Base-by-base conservation (phyloP, 768 basidiomycete species). In the Cyclocybe cylindracea region DNA sequence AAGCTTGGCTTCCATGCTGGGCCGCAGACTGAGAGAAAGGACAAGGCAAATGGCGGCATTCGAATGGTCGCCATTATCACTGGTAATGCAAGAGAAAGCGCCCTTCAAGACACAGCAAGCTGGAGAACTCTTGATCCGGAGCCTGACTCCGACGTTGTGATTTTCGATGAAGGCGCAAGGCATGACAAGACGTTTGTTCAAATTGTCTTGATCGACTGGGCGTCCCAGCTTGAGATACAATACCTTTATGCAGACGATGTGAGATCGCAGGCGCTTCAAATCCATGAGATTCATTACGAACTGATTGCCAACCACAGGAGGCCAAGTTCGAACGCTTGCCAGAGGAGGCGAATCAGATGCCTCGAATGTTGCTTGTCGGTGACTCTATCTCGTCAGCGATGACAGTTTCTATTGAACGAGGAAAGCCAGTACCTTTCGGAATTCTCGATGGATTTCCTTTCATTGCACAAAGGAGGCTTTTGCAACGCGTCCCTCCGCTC, bases 11-110 rank as follows among this genome's bases (percentile, higher is more conserved):
- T 60, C 10, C 36, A 39, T 9, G 14, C 52, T 31, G 59, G 59
- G 7, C 31, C 13, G 6, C 33, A 36, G 18, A 56, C 55, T 1
- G 58, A 49, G 29, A 44, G 58, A 32, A 56, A 56, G 39, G 58
- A 56, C 39, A 44, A 44, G 29, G 19, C 35, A 8, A 60, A 60
- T 29, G 58, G 58, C 8, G 58, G 52, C 6, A 52, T 50, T 4
- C 42, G n/a, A 4, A 60, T 60, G 58, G 38, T 60, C 34, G 44
- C 46, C 14, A 35, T 58, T 18, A 34, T 46, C 13, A 48, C 45
- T 16, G 54, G 54, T 2, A 24, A 35, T 2, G 44, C 39, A 9
- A 36, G 38, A 29, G 44, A 48, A 13, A 50, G 29, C 2, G 46
- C 49, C n/a, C 18, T 47, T 5, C 9, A 7, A 11, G 29, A 39